A percentile compares a stretch with the other conserved stretches of the same genome.
Evolutionary conservation across 106 monocot species (phyloP).

Genomic region (Platanthera guangdongensis): DNA sequence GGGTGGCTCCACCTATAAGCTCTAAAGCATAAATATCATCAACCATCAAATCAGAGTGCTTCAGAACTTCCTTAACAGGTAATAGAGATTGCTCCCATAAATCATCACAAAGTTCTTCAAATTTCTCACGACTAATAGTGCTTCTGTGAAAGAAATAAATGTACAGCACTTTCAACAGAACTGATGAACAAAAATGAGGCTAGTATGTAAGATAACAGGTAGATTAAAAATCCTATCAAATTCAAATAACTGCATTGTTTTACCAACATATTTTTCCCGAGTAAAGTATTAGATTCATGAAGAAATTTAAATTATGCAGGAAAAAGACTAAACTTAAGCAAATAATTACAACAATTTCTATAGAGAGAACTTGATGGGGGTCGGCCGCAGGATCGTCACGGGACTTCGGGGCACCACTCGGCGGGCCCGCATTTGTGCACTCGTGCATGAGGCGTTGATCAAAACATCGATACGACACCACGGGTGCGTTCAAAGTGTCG

Average conservation of each 20-base stretch:
- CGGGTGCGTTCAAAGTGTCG: too few species aligned
- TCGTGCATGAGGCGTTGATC: too few species aligned
- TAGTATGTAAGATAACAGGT: not conserved
- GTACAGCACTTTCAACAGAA: not conserved
- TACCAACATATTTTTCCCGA: too few species aligned
- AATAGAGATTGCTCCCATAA: constrained; percentile 69
- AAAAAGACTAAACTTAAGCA: too few species aligned
- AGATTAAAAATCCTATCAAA: not conserved
- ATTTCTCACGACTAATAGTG: constrained; percentile 90
- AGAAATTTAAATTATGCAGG: too few species aligned
- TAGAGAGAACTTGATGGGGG: too few species aligned
- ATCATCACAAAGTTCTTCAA: constrained; percentile 94
- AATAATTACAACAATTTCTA: too few species aligned
- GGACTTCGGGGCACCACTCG: too few species aligned
- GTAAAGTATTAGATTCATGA: too few species aligned
- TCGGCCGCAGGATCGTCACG: too few species aligned
- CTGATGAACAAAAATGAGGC: not conserved
- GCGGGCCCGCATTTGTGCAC: too few species aligned
- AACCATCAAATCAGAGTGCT: constrained; percentile 54
- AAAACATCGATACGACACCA: too few species aligned
- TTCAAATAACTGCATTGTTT: not conserved
- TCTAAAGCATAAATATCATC: constrained; percentile 93
- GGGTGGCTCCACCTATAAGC: constrained; percentile 95
- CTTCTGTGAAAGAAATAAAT: constrained; percentile 51
- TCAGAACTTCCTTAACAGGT: constrained; percentile 77